Evolutionary conservation across 2,329 filamentous ascomycete species (phyloP).

Genomic region (Penicillium sp.): DNA sequence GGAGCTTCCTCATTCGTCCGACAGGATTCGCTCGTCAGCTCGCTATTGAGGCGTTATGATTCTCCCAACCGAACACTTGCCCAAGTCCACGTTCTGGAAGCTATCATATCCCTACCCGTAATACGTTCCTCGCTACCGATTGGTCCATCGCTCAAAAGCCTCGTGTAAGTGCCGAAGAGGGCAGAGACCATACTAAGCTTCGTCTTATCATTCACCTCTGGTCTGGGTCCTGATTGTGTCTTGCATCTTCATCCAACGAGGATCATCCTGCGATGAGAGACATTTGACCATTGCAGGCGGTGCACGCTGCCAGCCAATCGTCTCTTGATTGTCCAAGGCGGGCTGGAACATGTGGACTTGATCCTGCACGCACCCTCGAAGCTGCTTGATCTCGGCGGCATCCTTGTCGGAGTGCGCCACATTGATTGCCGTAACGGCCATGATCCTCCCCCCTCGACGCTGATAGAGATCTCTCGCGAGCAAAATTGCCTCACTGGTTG

Average conservation of each 20-base stretch:
- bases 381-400: conserved; percentile 43
- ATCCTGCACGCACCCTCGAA: conserved; percentile 45
- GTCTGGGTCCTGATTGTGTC: too few relatives aligned
- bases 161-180: too few relatives aligned
- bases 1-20: too few relatives aligned
- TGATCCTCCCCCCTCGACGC: conserved; percentile 47
- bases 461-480: conserved; percentile 56
- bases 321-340: conserved; percentile 4
- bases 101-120: too few relatives aligned
- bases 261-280: conserved; percentile 7
- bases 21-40: too few relatives aligned
- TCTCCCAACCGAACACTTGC: too few relatives aligned
- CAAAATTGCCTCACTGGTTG: conserved; percentile 50
- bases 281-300: conserved; percentile 21
- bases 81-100: too few relatives aligned
- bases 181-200: too few relatives aligned
- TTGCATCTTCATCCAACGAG: not conserved
- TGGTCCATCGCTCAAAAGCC: too few relatives aligned
- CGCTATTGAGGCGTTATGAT: too few relatives aligned
- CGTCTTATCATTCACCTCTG: too few relatives aligned
- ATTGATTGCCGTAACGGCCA: conserved; percentile 52
- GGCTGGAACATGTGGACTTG: conserved; percentile 5
- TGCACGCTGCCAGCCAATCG: conserved; percentile 16
- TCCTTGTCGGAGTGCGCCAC: conserved; percentile 49
- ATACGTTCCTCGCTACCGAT: too few relatives aligned